Base-by-base conservation (phyloP, 208 protist genomes). In the Wallacemonas rigidus region DNA sequence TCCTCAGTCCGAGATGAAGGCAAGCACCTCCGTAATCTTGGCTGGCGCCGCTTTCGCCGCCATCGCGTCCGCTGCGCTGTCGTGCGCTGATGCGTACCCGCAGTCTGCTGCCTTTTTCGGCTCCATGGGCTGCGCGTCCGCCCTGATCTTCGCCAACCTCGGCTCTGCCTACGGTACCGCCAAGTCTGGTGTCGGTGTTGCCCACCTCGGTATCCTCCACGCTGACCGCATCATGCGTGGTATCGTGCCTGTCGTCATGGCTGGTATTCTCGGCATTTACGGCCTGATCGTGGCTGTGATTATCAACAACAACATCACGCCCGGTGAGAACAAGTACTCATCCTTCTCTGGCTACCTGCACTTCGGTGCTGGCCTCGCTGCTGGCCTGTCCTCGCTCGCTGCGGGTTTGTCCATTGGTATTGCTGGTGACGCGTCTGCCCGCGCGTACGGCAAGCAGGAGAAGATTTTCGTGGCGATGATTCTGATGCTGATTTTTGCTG, bases 401-500 rank as follows among this genome's bases (percentile, higher is more conserved):
- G 96, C 98, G 38, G 99, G 99, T 53, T 94, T 99, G 51, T 95
- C 98, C 53, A 99, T 99, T 77, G 99, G 99, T 69, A 98, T 99
- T 74, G 98, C 99, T 44, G 99, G 99, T 72, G 98, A 99, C 83
- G 96, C 98, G 74, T 90, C 90, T 0, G 91, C 87, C 17, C 78
- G 94, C 53, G 90, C 92, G 38, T 96, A 95, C 81, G 92, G 88
- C n/a, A 95, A 98, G 81, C 97, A 99, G 85, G 98, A 98, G 47
- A 94, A 97, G 80, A 92, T 99, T 14, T 99, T 99, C 86, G 98
- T 99, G 53, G 97, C 93, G 57, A 99, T 99, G 98, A 97, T 99
- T 77, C 92, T 99, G 35, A 99, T 99, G 90, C 97, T 99, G 47
- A 99, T 99, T 92, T 99, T 99, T 85, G 98, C 97, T 26, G 99